Evolutionary conservation across 2,329 filamentous ascomycete genomes (phyloP).

Genomic region (Setomelanomma holmii): DNA sequence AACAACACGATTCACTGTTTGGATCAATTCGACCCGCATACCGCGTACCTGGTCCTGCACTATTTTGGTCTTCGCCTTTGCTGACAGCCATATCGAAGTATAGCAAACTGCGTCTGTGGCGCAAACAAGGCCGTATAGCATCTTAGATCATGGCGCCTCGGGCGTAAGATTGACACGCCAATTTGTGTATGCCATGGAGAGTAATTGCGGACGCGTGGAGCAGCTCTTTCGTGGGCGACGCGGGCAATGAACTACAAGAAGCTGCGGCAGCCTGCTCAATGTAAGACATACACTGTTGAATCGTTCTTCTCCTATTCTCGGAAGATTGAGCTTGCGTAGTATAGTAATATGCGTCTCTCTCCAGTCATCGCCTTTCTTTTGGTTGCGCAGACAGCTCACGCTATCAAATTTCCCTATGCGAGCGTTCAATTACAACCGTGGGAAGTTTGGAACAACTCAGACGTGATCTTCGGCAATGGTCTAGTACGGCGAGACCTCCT

Average conservation of each 20-base stretch:
- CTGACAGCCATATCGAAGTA: neutral
- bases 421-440: conserved; percentile 23
- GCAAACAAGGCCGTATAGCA: neutral
- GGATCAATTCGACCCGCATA: neutral
- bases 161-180: no score
- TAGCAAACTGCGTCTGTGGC: neutral
- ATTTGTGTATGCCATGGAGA: neutral
- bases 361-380: neutral
- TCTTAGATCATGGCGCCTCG: neutral
- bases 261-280: no score
- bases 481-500: conserved; percentile 4
- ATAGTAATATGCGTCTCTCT: neutral
- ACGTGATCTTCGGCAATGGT: conserved; percentile 31
- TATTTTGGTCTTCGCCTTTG: neutral
- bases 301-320: no score
- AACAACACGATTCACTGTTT: neutral
- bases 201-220: neutral
- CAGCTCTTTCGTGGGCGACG: neutral
- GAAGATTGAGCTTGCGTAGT: no score
- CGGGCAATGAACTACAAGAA: neutral
- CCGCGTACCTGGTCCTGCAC: neutral
- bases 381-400: conserved; percentile 9
- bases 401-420: conserved; percentile 36
- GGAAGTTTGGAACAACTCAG: conserved; percentile 28
- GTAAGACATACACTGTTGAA: no score